Conservation (phyloP, 2,329 filamentous ascomycete genomes). For the Colletotrichum karsti region DNA sequence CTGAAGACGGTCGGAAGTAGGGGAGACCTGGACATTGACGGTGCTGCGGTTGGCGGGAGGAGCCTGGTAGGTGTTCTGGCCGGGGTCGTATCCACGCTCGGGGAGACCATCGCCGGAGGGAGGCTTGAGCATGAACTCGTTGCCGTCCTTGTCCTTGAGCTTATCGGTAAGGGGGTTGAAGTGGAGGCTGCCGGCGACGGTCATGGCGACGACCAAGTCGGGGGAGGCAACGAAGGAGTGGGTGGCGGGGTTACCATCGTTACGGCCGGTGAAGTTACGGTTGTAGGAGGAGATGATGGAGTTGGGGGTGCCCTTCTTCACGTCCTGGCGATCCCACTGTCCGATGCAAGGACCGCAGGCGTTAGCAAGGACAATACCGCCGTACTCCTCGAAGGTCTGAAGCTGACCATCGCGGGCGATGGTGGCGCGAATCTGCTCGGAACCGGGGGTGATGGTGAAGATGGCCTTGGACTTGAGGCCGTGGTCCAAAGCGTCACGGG, state of each 20-base stretch:
- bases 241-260: constrained; percentile 94
- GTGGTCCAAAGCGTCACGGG: constrained; percentile 88
- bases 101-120: constrained; percentile 87
- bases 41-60: constrained; percentile 81
- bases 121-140: constrained; percentile 87
- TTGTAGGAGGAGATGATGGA: constrained; percentile 99
- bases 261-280: constrained; percentile 99
- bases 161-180: constrained; percentile 97
- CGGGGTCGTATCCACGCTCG: constrained; percentile 83
- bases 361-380: constrained; percentile 93
- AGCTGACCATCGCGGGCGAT: constrained; percentile 92
- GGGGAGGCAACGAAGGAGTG: constrained; percentile 94
- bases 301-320: constrained; percentile 95
- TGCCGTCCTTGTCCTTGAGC: constrained; percentile 94
- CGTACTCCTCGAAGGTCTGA: constrained; percentile 94
- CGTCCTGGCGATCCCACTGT: constrained; percentile 93
- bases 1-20: constrained; percentile 93
- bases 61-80: constrained; percentile 94
- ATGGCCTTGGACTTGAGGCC: constrained; percentile 92
- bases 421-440: constrained; percentile 95
- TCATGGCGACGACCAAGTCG: constrained; percentile 87
- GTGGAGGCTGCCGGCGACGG: constrained; percentile 82
- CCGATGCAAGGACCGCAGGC: constrained; percentile 93
- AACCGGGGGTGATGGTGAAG: constrained; percentile 96
- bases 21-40: constrained; percentile 84